Conservation (phyloP, 208 protist genomes). For the Blastocrithidia nonstop region DNA sequence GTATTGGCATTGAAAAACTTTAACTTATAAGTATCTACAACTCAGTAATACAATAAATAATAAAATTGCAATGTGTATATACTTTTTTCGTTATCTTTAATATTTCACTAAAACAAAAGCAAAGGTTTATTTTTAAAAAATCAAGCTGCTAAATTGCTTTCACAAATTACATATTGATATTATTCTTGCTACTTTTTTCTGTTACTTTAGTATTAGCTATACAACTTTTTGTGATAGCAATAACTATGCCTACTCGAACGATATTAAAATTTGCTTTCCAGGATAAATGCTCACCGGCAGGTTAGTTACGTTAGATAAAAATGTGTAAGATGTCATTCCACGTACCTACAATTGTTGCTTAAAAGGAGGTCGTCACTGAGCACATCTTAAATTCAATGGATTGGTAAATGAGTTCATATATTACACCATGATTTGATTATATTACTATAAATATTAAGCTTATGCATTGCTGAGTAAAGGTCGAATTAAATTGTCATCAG, state of each 20-base stretch:
- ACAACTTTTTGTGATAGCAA: slow-evolving; percentile 68
- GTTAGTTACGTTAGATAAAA: slow-evolving; percentile 49
- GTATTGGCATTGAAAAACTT: no score
- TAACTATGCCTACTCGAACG: slow-evolving; percentile 70
- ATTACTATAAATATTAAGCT: slow-evolving; percentile 45
- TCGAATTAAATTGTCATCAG: slow-evolving; percentile 46
- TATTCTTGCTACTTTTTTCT: not conserved
- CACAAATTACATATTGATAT: not conserved
- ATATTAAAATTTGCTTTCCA: slow-evolving; percentile 55
- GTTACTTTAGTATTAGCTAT: slow-evolving; percentile 28
- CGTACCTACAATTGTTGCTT: slow-evolving; percentile 63
- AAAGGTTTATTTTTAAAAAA: not conserved
- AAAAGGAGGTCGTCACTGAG: slow-evolving; percentile 63
- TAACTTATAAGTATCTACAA: no score
- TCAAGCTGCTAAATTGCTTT: not conserved
- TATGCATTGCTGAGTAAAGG: slow-evolving; percentile 32
- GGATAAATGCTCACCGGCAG: slow-evolving; percentile 56
- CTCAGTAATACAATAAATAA: no score
- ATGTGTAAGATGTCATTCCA: slow-evolving; percentile 48
- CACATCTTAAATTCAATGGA: slow-evolving; percentile 62
- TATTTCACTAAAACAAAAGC: not conserved
- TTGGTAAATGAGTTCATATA: slow-evolving; percentile 83
- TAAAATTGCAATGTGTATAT: no score
- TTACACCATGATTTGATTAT: slow-evolving; percentile 66
- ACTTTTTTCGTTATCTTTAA: not conserved